Evolutionary conservation across 148 eudicot genomes (phyloP), one percentile per base, ranked within the genome.

Genomic region (Nepenthes mirabilis): DNA sequence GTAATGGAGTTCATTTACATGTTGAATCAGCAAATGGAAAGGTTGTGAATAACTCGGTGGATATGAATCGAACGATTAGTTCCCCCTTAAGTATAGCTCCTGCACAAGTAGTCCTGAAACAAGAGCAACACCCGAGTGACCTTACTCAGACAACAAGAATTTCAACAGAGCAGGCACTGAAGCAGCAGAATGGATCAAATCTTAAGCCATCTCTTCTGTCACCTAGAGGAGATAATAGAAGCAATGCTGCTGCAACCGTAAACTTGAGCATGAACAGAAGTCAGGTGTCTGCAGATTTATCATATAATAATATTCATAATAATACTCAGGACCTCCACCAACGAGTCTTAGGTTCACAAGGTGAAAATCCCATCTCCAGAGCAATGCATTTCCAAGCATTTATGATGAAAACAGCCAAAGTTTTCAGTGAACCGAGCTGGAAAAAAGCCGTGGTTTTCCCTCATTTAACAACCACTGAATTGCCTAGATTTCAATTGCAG

Each of bases 111-210:
- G 45, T 40, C 8, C 74, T 47, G 61, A 82, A 75, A 65, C 91
- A 67, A 37, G 80, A 76, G 32, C 71, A 85, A 79, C 83, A 75
- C 65, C 83, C 85, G 34, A 80, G 80, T 63, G 98, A 91, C 66
- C 98, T 96, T 6, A 94, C 85, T 35, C 87, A 80, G 64, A 75
- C 83, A 52, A 88, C 88, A 94, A 88, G 81, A 73, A 23, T 23
- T 23, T 23, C 23, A 23, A 61, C 88, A 2, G 88, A 88, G 60
- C 45, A 40, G 45, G 4, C 45, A 40, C 83, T 80, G 74, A 77
- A 66, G 61, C 94, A 79, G 56, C 94, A 80, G 40, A 80, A 75
- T 62, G 65, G 74, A 43, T 51, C 70, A n/a, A 68, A 57, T 68
- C 64, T 57, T 54, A 51, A 64, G 51, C 71, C 72, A n/a, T 60